Percentiles rank a stretch among this genome's conserved stretches.
phyloP scores from a whole-genome alignment of 2,329 filamentous ascomycete genomes.

The Epichloe sp. region DNA sequence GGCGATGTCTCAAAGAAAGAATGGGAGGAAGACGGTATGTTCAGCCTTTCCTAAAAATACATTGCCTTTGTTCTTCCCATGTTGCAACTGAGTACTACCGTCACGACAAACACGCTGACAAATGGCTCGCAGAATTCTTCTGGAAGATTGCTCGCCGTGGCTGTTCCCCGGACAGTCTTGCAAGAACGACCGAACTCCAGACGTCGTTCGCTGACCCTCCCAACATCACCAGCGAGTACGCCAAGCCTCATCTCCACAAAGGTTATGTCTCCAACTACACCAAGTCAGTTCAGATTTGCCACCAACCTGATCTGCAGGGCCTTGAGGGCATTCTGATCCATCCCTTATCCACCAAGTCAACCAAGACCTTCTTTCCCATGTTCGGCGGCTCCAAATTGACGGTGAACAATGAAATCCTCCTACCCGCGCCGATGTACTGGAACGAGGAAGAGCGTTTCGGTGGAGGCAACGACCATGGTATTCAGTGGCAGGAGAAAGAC shows the following conservation, averaged over 20 bases:
- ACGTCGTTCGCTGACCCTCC: conserved; percentile 32
- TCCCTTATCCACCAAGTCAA: conserved; percentile 42
- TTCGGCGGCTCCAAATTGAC: conserved; percentile 57
- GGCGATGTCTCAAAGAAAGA: conserved; percentile 25
- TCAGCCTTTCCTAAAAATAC: neutral
- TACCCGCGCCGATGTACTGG: conserved; percentile 59
- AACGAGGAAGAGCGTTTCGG: conserved; percentile 48
- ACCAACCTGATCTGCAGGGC: conserved; percentile 49
- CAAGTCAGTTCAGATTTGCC: conserved; percentile 48
- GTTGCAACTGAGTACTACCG: no score
- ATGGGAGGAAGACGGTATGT: conserved; percentile 40
- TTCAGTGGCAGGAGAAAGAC: conserved; percentile 43
- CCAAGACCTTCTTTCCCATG: conserved; percentile 46
- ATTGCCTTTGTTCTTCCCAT: no score
- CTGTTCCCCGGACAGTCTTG: conserved; percentile 49
- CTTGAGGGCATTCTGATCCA: conserved; percentile 53
- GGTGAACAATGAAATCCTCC: conserved; percentile 57
- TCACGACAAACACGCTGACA: neutral
- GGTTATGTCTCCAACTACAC: conserved; percentile 52
- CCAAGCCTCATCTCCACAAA: conserved; percentile 34
- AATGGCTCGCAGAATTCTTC: conserved; percentile 29
- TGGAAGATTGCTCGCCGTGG: conserved; percentile 46
- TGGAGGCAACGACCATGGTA: conserved; percentile 39
- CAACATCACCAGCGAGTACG: conserved; percentile 30
- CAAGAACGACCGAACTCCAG: conserved; percentile 33